Conservation (phyloP, 345 rosid genomes). For the Conringia planisiliqua region DNA sequence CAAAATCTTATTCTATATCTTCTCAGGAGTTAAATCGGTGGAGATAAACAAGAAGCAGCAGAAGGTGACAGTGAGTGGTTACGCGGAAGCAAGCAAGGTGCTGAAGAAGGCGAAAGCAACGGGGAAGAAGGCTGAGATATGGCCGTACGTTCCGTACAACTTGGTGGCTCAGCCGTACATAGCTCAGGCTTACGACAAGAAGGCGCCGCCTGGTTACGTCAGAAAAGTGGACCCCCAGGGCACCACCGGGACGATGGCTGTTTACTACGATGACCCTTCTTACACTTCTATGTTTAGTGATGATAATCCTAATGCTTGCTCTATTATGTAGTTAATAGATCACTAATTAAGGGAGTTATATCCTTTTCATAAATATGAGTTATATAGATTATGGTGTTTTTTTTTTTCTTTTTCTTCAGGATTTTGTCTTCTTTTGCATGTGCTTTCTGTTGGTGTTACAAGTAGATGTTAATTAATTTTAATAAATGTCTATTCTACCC, state of each 20-base stretch:
- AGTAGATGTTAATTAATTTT: conserved; percentile 1
- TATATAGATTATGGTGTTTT: conserved; percentile 15
- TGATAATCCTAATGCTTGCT: conserved; percentile 95
- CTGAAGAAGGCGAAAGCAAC: conserved; percentile 83
- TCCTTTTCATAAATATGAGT: neutral
- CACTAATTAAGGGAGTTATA: neutral
- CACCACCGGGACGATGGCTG: conserved; percentile 37
- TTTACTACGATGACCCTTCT: conserved; percentile 52
- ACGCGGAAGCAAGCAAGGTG: conserved; percentile 72
- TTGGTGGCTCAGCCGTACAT: conserved; percentile 84
- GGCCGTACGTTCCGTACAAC: conserved; percentile 93
- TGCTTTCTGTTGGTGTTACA: conserved; percentile 10
- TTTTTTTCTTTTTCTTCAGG: neutral
- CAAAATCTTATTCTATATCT: neutral
- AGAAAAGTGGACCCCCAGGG: conserved; percentile 58
- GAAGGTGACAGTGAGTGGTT: conserved; percentile 85
- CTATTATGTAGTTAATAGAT: conserved; percentile 50
- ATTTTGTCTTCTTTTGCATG: conserved; percentile 27
- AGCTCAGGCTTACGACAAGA: conserved; percentile 82
- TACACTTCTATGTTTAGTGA: conserved; percentile 66
- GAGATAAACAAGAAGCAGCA: conserved; percentile 89
- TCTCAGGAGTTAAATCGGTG: conserved; percentile 73
- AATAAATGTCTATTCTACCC: neutral
- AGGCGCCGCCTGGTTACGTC: conserved; percentile 91
- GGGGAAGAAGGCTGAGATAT: conserved; percentile 90